Evolutionary conservation across 169 alveolate species (phyloP).

Genomic region (Neospora caninum): DNA sequence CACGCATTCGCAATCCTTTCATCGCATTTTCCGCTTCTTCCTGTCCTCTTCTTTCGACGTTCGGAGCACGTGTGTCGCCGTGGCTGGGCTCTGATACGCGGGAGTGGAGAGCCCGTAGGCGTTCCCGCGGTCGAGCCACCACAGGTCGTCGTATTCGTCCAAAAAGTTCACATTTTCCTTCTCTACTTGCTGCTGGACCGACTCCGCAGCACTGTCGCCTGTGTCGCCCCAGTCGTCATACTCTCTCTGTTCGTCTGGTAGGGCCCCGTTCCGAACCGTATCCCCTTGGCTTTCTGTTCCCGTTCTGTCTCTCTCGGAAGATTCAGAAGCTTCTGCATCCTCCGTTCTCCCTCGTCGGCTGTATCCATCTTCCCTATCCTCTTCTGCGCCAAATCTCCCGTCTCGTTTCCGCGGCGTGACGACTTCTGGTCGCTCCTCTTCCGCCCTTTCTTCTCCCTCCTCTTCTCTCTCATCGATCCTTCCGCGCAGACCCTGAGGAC

Average conservation of each 20-base stretch:
- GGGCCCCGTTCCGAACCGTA: background rate
- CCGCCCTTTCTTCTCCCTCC: background rate
- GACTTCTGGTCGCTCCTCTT: background rate
- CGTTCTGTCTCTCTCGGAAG: background rate
- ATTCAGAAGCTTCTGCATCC: background rate
- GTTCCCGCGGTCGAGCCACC: constrained; percentile 26
- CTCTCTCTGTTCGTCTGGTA: background rate
- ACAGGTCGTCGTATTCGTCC: constrained; percentile 15
- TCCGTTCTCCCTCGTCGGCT: background rate
- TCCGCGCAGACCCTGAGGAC: background rate
- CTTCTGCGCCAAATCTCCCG: background rate
- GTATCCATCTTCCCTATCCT: background rate
- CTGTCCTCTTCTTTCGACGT: no score
- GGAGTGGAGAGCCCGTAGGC: background rate
- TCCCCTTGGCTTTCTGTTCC: background rate
- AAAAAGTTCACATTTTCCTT: constrained; percentile 18
- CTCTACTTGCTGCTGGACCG: background rate
- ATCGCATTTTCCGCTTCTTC: no score
- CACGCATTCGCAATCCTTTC: no score
- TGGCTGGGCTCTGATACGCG: background rate
- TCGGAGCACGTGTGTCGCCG: no score
- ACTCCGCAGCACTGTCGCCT: background rate
- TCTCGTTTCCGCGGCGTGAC: background rate
- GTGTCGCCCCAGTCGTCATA: background rate
- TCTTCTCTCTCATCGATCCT: background rate